Percentiles rank a stretch among this genome's conserved stretches.
phyloP scores from a whole-genome alignment of 768 basidiomycete species.

The Kwoniella shandongensis region DNA sequence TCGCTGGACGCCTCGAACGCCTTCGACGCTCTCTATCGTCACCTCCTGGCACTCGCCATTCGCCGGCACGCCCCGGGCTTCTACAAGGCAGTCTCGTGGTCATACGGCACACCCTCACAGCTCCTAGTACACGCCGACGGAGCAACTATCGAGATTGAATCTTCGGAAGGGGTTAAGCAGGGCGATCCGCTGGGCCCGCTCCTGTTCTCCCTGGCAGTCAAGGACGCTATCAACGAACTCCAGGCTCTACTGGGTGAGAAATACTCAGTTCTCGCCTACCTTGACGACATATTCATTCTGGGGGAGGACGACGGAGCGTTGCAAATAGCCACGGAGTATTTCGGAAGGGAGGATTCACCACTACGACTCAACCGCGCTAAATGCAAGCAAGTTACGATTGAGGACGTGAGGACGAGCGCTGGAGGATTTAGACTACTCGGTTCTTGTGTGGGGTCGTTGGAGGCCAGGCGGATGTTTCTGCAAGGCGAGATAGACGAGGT shows the following conservation, averaged over 20 bases:
- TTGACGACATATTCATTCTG: constrained; percentile 35
- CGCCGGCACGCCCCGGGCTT: constrained; percentile 22
- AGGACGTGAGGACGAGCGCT: neutral
- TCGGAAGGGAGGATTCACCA: too few relatives aligned
- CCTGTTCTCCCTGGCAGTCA: constrained; percentile 26
- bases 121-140: constrained; percentile 1
- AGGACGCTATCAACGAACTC: constrained; percentile 18
- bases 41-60: constrained; percentile 4
- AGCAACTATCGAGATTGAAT: constrained; percentile 1
- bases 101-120: constrained; percentile 1
- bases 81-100: constrained; percentile 7
- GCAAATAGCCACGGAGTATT: too few relatives aligned
- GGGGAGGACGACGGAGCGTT: too few relatives aligned
- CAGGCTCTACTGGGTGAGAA: constrained; percentile 12
- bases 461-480: neutral
- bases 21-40: constrained; percentile 25
- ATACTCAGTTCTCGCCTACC: constrained; percentile 24
- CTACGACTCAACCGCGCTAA: too few relatives aligned
- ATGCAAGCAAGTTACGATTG: neutral
- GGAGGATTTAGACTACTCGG: neutral
- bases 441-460: neutral
- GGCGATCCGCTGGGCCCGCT: constrained; percentile 30
- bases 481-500: constrained; percentile 7
- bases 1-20: constrained; percentile 35
- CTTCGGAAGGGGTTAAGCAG: constrained; percentile 34